phyloP scores from a whole-genome alignment of 257 asterid species.

The Eucommia ulmoides region DNA sequence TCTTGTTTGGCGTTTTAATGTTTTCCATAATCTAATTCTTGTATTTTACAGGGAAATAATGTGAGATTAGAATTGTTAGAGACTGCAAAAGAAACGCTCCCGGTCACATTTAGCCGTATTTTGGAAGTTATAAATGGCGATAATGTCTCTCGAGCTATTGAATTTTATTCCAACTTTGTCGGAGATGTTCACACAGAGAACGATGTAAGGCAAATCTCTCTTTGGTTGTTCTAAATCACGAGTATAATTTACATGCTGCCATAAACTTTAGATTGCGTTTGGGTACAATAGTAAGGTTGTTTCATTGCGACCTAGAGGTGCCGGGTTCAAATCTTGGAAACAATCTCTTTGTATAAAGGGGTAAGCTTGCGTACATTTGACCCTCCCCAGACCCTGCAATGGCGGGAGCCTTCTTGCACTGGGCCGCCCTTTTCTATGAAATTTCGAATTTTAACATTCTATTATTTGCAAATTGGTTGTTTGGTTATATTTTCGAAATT shows the following conservation, averaged over 20 bases:
- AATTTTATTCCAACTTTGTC: not conserved
- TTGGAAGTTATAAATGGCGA: conserved; percentile 37
- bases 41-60: conserved; percentile 55
- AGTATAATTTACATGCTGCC: too few species aligned
- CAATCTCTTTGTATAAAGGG: too few species aligned
- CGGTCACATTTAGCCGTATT: conserved; percentile 55
- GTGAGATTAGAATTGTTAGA: conserved; percentile 74
- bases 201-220: not conserved
- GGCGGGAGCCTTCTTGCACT: not conserved
- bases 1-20: conserved; percentile 6
- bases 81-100: conserved; percentile 66
- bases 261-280: too few species aligned
- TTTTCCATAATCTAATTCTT: conserved; percentile 3
- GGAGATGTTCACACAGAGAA: not conserved
- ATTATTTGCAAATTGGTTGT: too few species aligned
- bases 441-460: too few species aligned
- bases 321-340: too few species aligned
- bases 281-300: too few species aligned
- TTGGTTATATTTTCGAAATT: not conserved
- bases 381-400: too few species aligned
- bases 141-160: not conserved
- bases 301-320: too few species aligned
- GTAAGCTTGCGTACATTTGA: too few species aligned
- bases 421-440: too few species aligned
- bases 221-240: too few species aligned